These are phyloP conservation scores for Misopates orontium DNA, from an alignment of 257 asterid genomes.

Conservation along the genomic window DNA sequence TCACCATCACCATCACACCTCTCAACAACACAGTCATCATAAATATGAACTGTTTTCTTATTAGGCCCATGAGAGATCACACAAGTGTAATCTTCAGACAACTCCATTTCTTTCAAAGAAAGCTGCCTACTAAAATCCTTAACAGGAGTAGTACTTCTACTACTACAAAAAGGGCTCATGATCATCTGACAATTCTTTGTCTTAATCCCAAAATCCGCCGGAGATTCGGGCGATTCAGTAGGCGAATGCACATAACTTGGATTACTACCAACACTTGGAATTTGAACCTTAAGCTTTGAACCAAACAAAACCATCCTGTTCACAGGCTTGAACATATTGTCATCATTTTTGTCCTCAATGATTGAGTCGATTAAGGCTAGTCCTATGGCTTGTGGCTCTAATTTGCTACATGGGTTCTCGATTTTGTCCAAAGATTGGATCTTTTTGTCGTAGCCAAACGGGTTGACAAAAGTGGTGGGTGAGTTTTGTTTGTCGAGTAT, in stretches of 20 bases:
- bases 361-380: slow-evolving; percentile 74
- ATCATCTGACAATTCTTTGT: slow-evolving; percentile 46
- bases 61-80: slow-evolving; percentile 91
- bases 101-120: slow-evolving; percentile 84
- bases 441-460: slow-evolving; percentile 45
- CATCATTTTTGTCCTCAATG: slow-evolving; percentile 28
- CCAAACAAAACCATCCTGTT: slow-evolving; percentile 64
- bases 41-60: slow-evolving; percentile 80
- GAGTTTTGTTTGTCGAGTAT: slow-evolving; percentile 60
- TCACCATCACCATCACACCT: slow-evolving; percentile 41
- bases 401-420: slow-evolving; percentile 23
- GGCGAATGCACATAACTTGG: slow-evolving; percentile 30
- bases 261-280: slow-evolving; percentile 40
- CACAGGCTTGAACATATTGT: slow-evolving; percentile 36
- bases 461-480: slow-evolving; percentile 44
- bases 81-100: slow-evolving; percentile 90
- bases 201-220: slow-evolving; percentile 89
- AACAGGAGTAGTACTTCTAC: slow-evolving; percentile 27
- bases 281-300: slow-evolving; percentile 75
- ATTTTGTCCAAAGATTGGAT: not conserved
- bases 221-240: slow-evolving; percentile 57
- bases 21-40: slow-evolving; percentile 72
- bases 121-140: slow-evolving; percentile 49
- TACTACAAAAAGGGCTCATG: slow-evolving; percentile 32
- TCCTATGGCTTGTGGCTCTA: slow-evolving; percentile 58